phyloP scores from a whole-genome alignment of 805 yeast species.

The Teunomyces aglyptinius region DNA sequence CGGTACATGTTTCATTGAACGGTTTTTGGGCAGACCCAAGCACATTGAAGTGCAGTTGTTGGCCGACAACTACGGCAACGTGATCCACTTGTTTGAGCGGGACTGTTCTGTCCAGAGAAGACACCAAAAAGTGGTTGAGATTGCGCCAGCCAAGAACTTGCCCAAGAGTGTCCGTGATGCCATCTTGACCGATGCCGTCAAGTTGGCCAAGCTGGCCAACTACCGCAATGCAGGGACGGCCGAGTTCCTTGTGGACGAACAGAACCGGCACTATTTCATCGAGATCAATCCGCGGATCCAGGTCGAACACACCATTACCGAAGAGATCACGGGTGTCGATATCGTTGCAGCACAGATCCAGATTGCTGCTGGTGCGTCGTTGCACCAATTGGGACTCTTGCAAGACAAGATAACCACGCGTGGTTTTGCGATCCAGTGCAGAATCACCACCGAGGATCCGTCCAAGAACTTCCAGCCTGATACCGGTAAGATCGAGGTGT shows the following conservation, averaged over 20 bases:
- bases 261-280: constrained; percentile 94
- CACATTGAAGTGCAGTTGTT: constrained; percentile 96
- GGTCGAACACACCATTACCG: constrained; percentile 98
- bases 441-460: constrained; percentile 98
- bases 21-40: constrained; percentile 92
- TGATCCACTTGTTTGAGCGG: constrained; percentile 92
- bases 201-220: constrained; percentile 80
- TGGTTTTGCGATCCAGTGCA: constrained; percentile 98
- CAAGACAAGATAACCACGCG: constrained; percentile 95
- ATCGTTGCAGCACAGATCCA: constrained; percentile 98
- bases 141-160: constrained; percentile 94
- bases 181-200: constrained; percentile 91
- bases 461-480: constrained; percentile 96
- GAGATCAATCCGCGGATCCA: constrained; percentile 98
- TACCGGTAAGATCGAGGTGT: constrained; percentile 96
- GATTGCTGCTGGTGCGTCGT: constrained; percentile 96
- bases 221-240: constrained; percentile 98
- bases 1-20: constrained; percentile 96
- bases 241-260: constrained; percentile 89
- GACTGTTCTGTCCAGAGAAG: constrained; percentile 99
- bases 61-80: constrained; percentile 93
- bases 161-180: constrained; percentile 85
- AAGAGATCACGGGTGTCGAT: constrained; percentile 97
- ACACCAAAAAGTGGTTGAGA: constrained; percentile 98
- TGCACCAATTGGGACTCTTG: constrained; percentile 84